Base-by-base conservation (phyloP, 2,329 filamentous ascomycete genomes). In the Mycogone perniciosa region DNA sequence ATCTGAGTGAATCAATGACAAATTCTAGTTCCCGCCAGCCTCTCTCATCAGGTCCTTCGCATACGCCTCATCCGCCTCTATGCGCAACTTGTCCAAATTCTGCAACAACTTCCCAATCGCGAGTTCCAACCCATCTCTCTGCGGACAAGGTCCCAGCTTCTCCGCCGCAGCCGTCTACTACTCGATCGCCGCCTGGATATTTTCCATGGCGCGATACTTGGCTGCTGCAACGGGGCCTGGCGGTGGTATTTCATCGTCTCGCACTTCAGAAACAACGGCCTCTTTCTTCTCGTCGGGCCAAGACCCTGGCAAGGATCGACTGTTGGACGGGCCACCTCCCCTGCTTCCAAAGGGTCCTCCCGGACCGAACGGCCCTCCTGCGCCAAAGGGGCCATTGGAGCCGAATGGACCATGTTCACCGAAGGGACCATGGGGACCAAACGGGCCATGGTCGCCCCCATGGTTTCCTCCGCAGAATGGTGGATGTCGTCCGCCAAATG, bases 1-100 rank as follows among this genome's bases (percentile, higher is more conserved):
- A 20, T 20, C 20, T 20, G 20, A 20, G 20, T 20, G 20, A 20
- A 20, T 20, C 20, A 40, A 9, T 38, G 29, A 7, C 33, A 30
- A 37, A 54, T 44, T 33, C 48, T 50, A 6, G n/a, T 31, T 51
- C 38, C 42, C 7, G 8, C 30, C 30, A 40, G n/a, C 7, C 30
- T 40, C 8, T 11, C 20, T 46, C 7, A 61, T 71, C 54, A 78
- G 47, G 54, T 73, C 70, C 53, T 67, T 64, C 31, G 73, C 76
- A 53, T 73, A 73, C 54, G 72, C 68, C 58, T 71, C 75, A 47
- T 79, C 75, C 2, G 71, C 74, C 59, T 75, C 69, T 5, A 75
- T 53, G 53, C 67, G 62, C 49, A 77, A 51, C 50, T 55, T 50
- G 46, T 72, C 67, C 29, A 76, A 57, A 43, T 65, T 64, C 9